Conservation (phyloP, 1,139 yeast species). For the Taiozyma sp. region DNA sequence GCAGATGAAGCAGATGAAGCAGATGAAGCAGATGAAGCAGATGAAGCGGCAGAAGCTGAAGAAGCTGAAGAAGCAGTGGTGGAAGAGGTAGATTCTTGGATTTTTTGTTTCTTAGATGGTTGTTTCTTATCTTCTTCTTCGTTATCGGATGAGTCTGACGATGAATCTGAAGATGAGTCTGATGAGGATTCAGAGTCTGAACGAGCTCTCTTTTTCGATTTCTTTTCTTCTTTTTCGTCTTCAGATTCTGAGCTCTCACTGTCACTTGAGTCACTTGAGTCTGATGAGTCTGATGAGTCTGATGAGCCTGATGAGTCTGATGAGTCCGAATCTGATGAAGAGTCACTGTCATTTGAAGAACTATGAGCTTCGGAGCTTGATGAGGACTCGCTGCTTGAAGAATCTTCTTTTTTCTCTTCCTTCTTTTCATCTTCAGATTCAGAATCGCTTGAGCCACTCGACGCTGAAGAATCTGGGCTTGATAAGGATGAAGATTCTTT, state of each 20-base stretch:
- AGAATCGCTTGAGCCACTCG: background rate
- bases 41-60: conserved; percentile 1
- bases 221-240: conserved; percentile 9
- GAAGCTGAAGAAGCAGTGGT: conserved; percentile 5
- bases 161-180: conserved; percentile 11
- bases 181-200: conserved; percentile 18
- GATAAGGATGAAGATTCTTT: background rate
- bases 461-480: conserved; percentile 4
- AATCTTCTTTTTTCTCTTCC: conserved; percentile 1
- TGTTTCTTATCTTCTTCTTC: conserved; percentile 9
- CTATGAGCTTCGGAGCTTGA: conserved; percentile 5
- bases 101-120: conserved; percentile 15
- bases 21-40: conserved; percentile 11
- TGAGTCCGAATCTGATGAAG: conserved; percentile 2
- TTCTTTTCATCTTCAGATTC: background rate
- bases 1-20: conserved; percentile 13
- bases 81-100: conserved; percentile 1
- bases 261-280: conserved; percentile 21
- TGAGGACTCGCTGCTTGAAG: conserved; percentile 7
- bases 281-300: conserved; percentile 9
- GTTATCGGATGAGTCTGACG: conserved; percentile 10
- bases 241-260: conserved; percentile 12
- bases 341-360: background rate
- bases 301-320: background rate
- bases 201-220: conserved; percentile 18